phyloP scores from a whole-genome alignment of 2,329 filamentous ascomycete genomes.

The Phyllachora maydis region DNA sequence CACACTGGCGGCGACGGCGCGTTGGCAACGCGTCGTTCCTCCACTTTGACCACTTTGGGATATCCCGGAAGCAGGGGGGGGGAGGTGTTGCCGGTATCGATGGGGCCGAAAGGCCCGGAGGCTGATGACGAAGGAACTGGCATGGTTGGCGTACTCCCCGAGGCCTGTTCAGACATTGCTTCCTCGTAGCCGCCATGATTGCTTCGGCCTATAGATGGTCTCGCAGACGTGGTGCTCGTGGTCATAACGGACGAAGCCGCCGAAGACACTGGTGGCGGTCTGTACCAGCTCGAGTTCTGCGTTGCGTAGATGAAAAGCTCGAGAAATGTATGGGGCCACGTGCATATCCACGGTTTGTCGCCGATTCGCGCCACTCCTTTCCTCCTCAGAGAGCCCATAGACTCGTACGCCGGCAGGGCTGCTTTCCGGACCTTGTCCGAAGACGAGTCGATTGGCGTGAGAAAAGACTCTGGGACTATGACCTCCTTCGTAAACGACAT shows the following conservation, averaged over 20 bases:
- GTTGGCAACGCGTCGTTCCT: slow-evolving; percentile 25
- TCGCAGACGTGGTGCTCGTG: not conserved
- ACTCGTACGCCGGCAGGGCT: slow-evolving; percentile 1
- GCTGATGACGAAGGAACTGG: not conserved
- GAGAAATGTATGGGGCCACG: slow-evolving; percentile 31
- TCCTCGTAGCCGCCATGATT: not conserved
- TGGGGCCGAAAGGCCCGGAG: slow-evolving; percentile 3
- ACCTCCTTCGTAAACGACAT: slow-evolving; percentile 34
- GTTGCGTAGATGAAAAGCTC: slow-evolving; percentile 35
- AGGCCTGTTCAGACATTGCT: slow-evolving; percentile 1
- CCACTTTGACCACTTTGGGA: slow-evolving; percentile 30
- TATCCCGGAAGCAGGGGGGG: slow-evolving; percentile 18
- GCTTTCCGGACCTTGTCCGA: slow-evolving; percentile 2
- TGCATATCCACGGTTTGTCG: slow-evolving; percentile 36
- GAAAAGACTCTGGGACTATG: slow-evolving; percentile 19
- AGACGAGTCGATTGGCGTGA: slow-evolving; percentile 2
- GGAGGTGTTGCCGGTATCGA: slow-evolving; percentile 5
- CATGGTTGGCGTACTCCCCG: too few relatives aligned
- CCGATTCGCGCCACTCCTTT: slow-evolving; percentile 20
- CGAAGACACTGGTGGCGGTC: slow-evolving; percentile 2
- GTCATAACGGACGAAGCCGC: slow-evolving; percentile 1
- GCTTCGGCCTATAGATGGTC: not conserved
- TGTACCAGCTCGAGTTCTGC: slow-evolving; percentile 22
- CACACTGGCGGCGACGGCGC: slow-evolving; percentile 20
- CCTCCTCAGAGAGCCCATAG: slow-evolving; percentile 12